Conservation (phyloP, 1,284 basidiomycete species). For the Stygiomarasmius scandens region DNA sequence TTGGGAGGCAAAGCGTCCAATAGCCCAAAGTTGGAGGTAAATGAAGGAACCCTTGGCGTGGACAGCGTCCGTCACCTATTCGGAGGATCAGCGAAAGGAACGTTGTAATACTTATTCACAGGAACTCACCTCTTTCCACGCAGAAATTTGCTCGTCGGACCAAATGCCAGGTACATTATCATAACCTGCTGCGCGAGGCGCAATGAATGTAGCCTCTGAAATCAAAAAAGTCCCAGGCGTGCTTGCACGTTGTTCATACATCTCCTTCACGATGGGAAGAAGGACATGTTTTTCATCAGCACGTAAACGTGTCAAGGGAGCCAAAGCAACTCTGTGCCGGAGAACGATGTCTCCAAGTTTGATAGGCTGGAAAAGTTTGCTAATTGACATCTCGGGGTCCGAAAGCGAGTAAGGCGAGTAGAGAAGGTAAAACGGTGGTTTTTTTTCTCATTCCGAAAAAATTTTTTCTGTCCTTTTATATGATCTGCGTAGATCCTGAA, state of each 20-base stretch:
- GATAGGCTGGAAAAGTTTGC: slow-evolving; percentile 46
- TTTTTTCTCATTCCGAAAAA: no score
- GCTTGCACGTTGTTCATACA: slow-evolving; percentile 47
- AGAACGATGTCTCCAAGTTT: slow-evolving; percentile 43
- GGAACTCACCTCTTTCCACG: slow-evolving; percentile 43
- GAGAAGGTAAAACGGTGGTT: no score
- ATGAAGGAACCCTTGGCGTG: slow-evolving; percentile 6
- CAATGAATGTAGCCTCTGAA: slow-evolving; percentile 46
- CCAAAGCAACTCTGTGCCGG: slow-evolving; percentile 48
- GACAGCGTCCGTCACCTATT: slow-evolving; percentile 24
- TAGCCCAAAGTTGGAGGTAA: slow-evolving; percentile 8
- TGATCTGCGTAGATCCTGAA: background rate
- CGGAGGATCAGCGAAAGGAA: background rate
- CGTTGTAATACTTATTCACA: background rate
- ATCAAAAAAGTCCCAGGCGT: slow-evolving; percentile 46
- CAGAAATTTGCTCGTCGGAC: slow-evolving; percentile 41
- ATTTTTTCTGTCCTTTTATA: background rate
- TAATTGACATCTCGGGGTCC: background rate
- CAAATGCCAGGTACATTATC: slow-evolving; percentile 42
- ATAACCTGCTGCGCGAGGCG: slow-evolving; percentile 35
- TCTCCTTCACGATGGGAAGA: slow-evolving; percentile 33
- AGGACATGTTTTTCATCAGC: slow-evolving; percentile 9
- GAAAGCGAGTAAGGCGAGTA: background rate
- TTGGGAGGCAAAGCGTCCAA: background rate
- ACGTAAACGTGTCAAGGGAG: slow-evolving; percentile 42